Percentiles rank a stretch among this genome's conserved stretches.
phyloP scores from a whole-genome alignment of 352 stramenopile genomes.

The Elongisporangium anandrum region DNA sequence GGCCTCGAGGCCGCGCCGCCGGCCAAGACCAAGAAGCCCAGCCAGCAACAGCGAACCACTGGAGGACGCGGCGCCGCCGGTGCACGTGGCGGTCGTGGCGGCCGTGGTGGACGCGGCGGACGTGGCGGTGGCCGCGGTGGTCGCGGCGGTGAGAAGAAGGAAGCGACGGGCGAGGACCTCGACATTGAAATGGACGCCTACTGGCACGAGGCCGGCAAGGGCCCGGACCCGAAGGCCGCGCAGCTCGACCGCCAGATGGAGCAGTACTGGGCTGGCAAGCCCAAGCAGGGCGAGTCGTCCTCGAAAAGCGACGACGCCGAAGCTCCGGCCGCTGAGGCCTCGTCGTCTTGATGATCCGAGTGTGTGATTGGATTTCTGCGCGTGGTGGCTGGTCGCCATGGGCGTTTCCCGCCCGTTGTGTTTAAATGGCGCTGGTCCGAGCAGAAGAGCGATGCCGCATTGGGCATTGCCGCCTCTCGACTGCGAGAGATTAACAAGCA shows the following conservation, averaged over 20 bases:
- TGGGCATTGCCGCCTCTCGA: background rate
- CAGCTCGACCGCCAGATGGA: conserved; percentile 87
- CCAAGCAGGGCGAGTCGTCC: conserved; percentile 24
- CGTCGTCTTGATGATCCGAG: conserved; percentile 29
- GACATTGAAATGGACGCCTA: conserved; percentile 89
- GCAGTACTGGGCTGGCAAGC: conserved; percentile 86
- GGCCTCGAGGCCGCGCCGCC: conserved; percentile 33
- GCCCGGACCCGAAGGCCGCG: conserved; percentile 75
- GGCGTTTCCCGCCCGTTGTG: background rate
- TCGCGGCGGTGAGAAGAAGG: conserved; percentile 35
- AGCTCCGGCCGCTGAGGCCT: conserved; percentile 13
- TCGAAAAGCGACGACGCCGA: conserved; percentile 17
- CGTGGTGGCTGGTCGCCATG: no score
- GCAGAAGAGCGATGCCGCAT: background rate
- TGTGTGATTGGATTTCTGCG: no score
- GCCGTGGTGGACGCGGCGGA: conserved; percentile 21
- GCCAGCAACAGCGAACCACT: conserved; percentile 8
- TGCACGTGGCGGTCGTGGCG: conserved; percentile 15
- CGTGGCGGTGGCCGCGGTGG: conserved; percentile 17
- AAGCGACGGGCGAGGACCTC: conserved; percentile 64
- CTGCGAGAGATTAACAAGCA: background rate
- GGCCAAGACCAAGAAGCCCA: conserved; percentile 27
- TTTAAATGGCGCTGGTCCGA: background rate
- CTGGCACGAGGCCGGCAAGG: conserved; percentile 86
- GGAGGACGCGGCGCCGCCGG: conserved; percentile 4